Percentiles rank a stretch among this genome's conserved stretches.
Conservation (phyloP, 495 filamentous ascomycete genomes). For the Venustampulla echinocandica region DNA sequence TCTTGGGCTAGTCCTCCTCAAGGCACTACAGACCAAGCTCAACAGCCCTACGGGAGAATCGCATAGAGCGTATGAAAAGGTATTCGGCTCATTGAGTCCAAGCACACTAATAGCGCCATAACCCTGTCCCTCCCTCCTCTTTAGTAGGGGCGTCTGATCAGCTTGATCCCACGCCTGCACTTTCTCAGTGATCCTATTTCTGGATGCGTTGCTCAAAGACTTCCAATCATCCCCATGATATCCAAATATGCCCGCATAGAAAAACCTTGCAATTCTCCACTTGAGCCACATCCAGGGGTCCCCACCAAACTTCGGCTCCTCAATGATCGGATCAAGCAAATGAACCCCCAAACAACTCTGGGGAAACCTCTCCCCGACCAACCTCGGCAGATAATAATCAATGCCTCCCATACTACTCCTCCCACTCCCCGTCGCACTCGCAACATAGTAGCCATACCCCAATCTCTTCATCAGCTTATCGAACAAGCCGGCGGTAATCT, state of each 20-base stretch:
- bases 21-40: conserved; percentile 32
- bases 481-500: conserved; percentile 50
- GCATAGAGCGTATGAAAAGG: conserved; percentile 42
- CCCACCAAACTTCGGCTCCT: conserved; percentile 24
- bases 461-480: conserved; percentile 59
- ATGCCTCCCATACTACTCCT: conserved; percentile 31
- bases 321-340: conserved; percentile 41
- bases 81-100: conserved; percentile 36
- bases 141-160: conserved; percentile 3
- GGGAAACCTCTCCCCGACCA: conserved; percentile 43
- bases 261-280: conserved; percentile 33
- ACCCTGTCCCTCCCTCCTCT: not conserved
- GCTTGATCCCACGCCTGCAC: not conserved
- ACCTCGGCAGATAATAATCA: conserved; percentile 48
- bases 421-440: conserved; percentile 30
- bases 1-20: conserved; percentile 26
- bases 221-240: conserved; percentile 31
- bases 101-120: conserved; percentile 12
- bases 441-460: conserved; percentile 57
- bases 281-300: conserved; percentile 34
- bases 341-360: conserved; percentile 53
- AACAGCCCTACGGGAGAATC: conserved; percentile 45
- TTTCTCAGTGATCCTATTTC: not conserved
- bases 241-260: conserved; percentile 31
- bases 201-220: conserved; percentile 3